Base-by-base conservation (phyloP, 2,329 filamentous ascomycete species). In the Cordyceps pruinosa region DNA sequence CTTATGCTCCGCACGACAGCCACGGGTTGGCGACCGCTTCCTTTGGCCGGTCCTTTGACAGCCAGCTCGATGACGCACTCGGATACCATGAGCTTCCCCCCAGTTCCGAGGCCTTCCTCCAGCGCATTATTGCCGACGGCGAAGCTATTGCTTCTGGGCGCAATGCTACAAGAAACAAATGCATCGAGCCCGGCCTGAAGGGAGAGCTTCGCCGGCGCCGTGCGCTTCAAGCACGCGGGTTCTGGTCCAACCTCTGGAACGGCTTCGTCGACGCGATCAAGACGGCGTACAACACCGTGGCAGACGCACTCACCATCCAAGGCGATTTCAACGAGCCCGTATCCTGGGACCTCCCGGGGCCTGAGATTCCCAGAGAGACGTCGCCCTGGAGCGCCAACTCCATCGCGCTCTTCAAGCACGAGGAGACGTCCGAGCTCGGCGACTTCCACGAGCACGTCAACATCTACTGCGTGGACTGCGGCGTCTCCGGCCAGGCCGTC, bases 401-500 rank as follows among this genome's bases (percentile, higher is more conserved):
- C 0, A 48, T 56, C 19, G 45, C 45, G 9, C 19, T 56, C 12
- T 56, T 56, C 45, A 56, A 58, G 35, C 56, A 51, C n/a, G 35
- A 52, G n/a, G 19, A 17, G 7, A 32, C 35, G 1, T 50, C 45
- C 8, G 39, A 55, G 5, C 28, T 44, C 5, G 61, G 52, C 8
- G 59, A 63, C 26, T 54, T 61, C 5, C 56, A 58, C 12, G 60
- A 54, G 5, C 63, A 65, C 42, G 47, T 69, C 47, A 63, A 68
- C 60, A 50, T 69, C 41, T 70, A 62, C 58, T 70, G 68, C 41
- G 68, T 70, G 32, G 64, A 62, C 35, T 70, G 68, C 52, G 67
- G 67, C 25, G 62, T 67, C 5, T 60, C 61, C 3, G 69, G 68
- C 17, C 62, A 56, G 13, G 65, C 64, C 15, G 60, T 62, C 9